phyloP scores from a whole-genome alignment of 805 yeast species.

The Cyberlindnera meyerae region DNA sequence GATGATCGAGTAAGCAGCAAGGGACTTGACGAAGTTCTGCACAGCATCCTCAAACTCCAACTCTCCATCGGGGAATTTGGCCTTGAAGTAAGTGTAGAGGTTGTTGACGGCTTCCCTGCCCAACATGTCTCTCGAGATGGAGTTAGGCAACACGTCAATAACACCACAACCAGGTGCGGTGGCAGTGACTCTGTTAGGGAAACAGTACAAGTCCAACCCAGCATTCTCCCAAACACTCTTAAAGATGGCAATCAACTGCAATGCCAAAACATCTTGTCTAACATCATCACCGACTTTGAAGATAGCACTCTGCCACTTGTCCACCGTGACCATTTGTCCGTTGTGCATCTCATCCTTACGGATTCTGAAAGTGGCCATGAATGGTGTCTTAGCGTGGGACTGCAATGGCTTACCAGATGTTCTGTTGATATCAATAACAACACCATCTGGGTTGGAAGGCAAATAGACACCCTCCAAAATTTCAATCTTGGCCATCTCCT shows the following conservation, averaged over 20 bases:
- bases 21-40: slow-evolving; percentile 85
- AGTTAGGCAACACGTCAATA: slow-evolving; percentile 93
- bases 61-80: slow-evolving; percentile 93
- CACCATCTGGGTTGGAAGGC: slow-evolving; percentile 96
- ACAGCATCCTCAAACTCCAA: slow-evolving; percentile 90
- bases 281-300: slow-evolving; percentile 99
- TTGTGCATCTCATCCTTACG: slow-evolving; percentile 46
- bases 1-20: slow-evolving; percentile 91
- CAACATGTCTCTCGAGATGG: slow-evolving; percentile 94
- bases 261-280: slow-evolving; percentile 92
- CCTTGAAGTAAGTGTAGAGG: slow-evolving; percentile 81
- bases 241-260: slow-evolving; percentile 88
- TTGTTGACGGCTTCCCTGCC: slow-evolving; percentile 99
- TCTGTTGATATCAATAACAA: slow-evolving; percentile 85
- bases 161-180: slow-evolving; percentile 99
- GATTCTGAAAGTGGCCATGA: slow-evolving; percentile 92
- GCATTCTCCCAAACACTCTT: slow-evolving; percentile 83
- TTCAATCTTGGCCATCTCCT: slow-evolving; percentile 78
- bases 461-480: slow-evolving; percentile 82
- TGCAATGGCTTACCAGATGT: slow-evolving; percentile 92
- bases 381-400: slow-evolving; percentile 98
- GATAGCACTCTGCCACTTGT: slow-evolving; percentile 90
- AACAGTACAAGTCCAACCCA: slow-evolving; percentile 87
- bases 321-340: slow-evolving; percentile 42
- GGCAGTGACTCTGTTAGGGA: slow-evolving; percentile 93